These are phyloP conservation scores for Stagonosporopsis cucurbitacearum DNA, from an alignment of 2,329 filamentous ascomycete species.

Conservation along the genomic window DNA sequence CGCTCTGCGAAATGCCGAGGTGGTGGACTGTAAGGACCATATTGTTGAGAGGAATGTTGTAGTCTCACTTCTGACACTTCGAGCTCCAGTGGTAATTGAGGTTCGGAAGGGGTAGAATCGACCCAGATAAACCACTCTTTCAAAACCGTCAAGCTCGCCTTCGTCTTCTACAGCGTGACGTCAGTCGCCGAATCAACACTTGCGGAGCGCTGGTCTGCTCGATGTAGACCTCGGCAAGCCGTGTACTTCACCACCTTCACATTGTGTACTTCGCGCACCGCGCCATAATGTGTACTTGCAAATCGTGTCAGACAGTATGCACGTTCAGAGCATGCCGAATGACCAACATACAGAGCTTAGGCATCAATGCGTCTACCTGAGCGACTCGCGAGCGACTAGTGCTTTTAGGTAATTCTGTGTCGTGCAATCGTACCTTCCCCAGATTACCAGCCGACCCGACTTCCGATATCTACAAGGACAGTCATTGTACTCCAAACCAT, in stretches of 20 bases:
- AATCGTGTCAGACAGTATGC: neutral
- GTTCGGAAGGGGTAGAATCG: neutral
- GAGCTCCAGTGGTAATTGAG: neutral
- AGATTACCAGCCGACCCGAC: neutral
- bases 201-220: neutral
- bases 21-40: constrained; percentile 37
- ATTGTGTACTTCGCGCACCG: neutral
- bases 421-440: constrained; percentile 4
- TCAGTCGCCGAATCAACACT: constrained; percentile 12
- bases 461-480: neutral
- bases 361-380: neutral
- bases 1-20: constrained; percentile 60
- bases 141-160: neutral
- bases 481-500: neutral
- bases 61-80: neutral
- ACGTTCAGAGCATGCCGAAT: neutral
- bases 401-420: constrained; percentile 12
- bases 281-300: neutral
- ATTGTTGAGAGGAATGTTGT: neutral
- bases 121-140: neutral
- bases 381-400: neutral
- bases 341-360: neutral
- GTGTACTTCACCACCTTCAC: neutral
- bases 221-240: constrained; percentile 6
- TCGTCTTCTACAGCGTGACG: constrained; percentile 4